Percentiles rank a stretch among this genome's conserved stretches.
phyloP scores from a whole-genome alignment of 1,284 basidiomycete species.

The Trichosporon asahii region DNA sequence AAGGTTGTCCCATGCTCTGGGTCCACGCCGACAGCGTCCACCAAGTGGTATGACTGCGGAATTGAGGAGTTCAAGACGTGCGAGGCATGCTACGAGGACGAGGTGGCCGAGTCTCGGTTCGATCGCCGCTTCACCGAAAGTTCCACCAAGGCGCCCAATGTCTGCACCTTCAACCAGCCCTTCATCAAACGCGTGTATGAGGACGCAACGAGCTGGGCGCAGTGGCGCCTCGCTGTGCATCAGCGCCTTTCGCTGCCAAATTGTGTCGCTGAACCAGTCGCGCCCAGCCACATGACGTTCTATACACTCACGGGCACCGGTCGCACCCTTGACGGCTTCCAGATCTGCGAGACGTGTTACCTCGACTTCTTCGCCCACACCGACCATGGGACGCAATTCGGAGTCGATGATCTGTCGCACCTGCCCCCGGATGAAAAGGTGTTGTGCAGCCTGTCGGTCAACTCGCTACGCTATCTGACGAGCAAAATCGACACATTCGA shows the following conservation, averaged over 20 bases:
- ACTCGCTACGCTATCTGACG: constrained; percentile 2
- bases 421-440: neutral
- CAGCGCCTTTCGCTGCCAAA: neutral
- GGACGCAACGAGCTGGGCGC: neutral
- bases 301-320: neutral
- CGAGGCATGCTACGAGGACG: constrained; percentile 7
- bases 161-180: constrained; percentile 1
- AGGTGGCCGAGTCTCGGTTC: neutral
- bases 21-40: neutral
- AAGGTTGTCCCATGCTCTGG: neutral
- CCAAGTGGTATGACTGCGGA: constrained; percentile 5
- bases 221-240: constrained; percentile 6
- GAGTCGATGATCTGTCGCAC: neutral
- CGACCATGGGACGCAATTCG: neutral
- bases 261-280: neutral
- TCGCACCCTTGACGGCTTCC: neutral
- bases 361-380: constrained; percentile 4
- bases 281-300: constrained; percentile 8
- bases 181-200: neutral
- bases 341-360: constrained; percentile 2
- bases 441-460: neutral
- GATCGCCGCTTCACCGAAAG: neutral
- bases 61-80: constrained; percentile 5
- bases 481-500: neutral
- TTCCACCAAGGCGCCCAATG: neutral